Conservation (phyloP, 2,329 filamentous ascomycete genomes). For the Neonectria faginata region DNA sequence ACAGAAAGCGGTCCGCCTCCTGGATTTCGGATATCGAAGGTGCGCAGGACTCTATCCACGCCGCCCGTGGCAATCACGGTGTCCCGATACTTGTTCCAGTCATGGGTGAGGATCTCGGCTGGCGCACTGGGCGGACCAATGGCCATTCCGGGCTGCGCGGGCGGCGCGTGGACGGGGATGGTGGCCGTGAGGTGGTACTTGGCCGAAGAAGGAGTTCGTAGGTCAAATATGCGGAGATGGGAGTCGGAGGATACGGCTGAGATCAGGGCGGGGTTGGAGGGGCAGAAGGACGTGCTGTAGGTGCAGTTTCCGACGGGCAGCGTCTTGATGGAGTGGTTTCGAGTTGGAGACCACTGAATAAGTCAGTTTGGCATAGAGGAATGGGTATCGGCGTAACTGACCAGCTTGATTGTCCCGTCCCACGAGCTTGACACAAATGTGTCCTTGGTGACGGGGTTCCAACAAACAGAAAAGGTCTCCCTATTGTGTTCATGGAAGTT, state of each 20-base stretch:
- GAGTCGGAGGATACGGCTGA: conserved; percentile 92
- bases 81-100: conserved; percentile 98
- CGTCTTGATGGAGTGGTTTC: conserved; percentile 80
- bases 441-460: conserved; percentile 92
- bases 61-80: conserved; percentile 87
- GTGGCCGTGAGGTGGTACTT: conserved; percentile 87
- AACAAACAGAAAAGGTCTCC: conserved; percentile 91
- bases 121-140: conserved; percentile 63
- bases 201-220: conserved; percentile 85
- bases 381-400: conserved; percentile 49
- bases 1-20: conserved; percentile 77
- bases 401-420: conserved; percentile 95
- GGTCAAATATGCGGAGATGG: conserved; percentile 89
- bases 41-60: conserved; percentile 87
- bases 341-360: conserved; percentile 82
- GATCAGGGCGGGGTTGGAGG: conserved; percentile 85
- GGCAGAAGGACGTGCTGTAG: conserved; percentile 91
- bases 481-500: conserved; percentile 94
- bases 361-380: conserved; percentile 6
- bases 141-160: conserved; percentile 57
- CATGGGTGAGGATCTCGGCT: conserved; percentile 89
- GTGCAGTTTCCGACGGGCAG: conserved; percentile 94
- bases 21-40: conserved; percentile 88
- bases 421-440: conserved; percentile 92
- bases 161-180: conserved; percentile 83